Conservation (phyloP, 768 basidiomycete species). For the Tephrocybe rancida region DNA sequence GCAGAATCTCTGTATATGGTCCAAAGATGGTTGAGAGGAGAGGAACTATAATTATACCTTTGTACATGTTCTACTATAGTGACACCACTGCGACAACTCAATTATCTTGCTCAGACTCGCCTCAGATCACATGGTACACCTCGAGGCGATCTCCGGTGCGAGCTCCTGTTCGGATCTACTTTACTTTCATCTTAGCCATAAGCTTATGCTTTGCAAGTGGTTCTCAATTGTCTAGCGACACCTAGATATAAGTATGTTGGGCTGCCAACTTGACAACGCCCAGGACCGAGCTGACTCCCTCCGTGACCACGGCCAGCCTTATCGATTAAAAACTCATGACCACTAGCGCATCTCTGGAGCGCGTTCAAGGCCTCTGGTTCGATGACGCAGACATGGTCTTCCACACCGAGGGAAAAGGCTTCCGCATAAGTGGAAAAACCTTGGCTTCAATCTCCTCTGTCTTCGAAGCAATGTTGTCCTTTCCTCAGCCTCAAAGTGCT, state of each 20-base stretch:
- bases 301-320: too few species aligned
- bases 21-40: conserved; percentile 58
- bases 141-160: not conserved
- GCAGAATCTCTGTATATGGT: conserved; percentile 65
- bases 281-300: too few species aligned
- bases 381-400: conserved; percentile 26
- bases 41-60: conserved; percentile 32
- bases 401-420: conserved; percentile 16
- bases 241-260: not conserved
- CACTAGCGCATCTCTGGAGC: not conserved
- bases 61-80: not conserved
- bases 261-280: too few species aligned
- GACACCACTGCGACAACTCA: not conserved
- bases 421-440: conserved; percentile 14
- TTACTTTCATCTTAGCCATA: not conserved
- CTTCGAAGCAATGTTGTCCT: conserved; percentile 20
- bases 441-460: conserved; percentile 18
- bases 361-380: conserved; percentile 18
- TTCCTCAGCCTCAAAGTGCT: conserved; percentile 17
- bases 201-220: not conserved
- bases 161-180: not conserved
- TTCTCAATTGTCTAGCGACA: not conserved
- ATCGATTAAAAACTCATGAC: too few species aligned
- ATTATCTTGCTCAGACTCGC: not conserved
- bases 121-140: not conserved